Conservation (phyloP, 108 stramenopile species). For the Chaetoceros tenuissimus region DNA sequence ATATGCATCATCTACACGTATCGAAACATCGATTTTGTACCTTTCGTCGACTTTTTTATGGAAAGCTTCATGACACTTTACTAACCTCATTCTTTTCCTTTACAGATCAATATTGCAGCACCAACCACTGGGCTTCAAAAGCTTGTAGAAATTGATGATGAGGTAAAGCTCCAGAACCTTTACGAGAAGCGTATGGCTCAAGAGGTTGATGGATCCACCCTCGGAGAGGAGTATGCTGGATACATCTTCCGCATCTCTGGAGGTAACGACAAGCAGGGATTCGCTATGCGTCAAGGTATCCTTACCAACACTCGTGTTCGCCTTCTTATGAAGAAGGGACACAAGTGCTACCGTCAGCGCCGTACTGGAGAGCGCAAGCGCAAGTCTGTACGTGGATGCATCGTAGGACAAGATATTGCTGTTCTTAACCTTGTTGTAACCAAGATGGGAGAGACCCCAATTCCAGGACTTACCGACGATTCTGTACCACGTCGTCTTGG, state of each 20-base stretch:
- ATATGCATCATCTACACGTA: too few species aligned
- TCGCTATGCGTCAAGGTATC: slow-evolving; percentile 99
- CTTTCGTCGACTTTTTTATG: too few species aligned
- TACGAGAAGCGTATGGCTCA: slow-evolving; percentile 99
- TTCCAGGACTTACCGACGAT: slow-evolving; percentile 93
- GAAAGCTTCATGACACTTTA: too few species aligned
- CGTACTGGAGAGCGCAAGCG: slow-evolving; percentile 98
- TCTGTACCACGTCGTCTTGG: slow-evolving; percentile 94
- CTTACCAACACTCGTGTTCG: slow-evolving; percentile 96
- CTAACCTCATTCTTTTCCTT: neutral
- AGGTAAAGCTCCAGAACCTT: slow-evolving; percentile 95
- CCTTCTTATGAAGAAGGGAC: slow-evolving; percentile 90
- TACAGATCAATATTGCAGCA: slow-evolving; percentile 97
- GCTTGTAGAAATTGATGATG: slow-evolving; percentile 98
- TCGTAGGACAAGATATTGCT: slow-evolving; percentile 96
- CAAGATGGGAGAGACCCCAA: slow-evolving; percentile 87
- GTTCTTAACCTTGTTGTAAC: slow-evolving; percentile 97
- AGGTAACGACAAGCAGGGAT: slow-evolving; percentile 99
- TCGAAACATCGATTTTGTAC: too few species aligned
- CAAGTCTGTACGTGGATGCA: slow-evolving; percentile 98
- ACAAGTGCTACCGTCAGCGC: slow-evolving; percentile 87
- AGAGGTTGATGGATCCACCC: slow-evolving; percentile 90
- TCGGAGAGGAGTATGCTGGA: slow-evolving; percentile 98
- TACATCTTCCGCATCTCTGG: slow-evolving; percentile 97
- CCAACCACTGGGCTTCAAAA: slow-evolving; percentile 96